Evolutionary conservation across 2,329 filamentous ascomycete genomes (phyloP).

Genomic region (Phyllosticta citrichinensis): DNA sequence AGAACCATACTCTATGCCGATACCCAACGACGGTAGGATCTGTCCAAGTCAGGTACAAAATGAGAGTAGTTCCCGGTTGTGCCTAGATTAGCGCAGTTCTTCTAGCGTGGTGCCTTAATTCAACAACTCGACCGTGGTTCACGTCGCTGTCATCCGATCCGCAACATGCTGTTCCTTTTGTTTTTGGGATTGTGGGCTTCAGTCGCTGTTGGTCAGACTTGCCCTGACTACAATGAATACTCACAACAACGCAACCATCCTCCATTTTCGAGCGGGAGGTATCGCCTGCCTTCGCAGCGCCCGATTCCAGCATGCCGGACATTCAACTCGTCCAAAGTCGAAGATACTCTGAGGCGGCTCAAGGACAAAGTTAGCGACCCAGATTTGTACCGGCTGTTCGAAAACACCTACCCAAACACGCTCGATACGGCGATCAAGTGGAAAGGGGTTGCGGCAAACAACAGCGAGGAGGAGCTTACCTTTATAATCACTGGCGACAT

Average conservation of each 20-base stretch:
- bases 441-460: slow-evolving; percentile 50
- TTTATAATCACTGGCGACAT: slow-evolving; percentile 51
- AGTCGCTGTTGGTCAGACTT: slow-evolving; percentile 16
- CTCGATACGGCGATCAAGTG: slow-evolving; percentile 63
- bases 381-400: slow-evolving; percentile 60
- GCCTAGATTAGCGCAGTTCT: not conserved
- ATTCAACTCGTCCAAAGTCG: slow-evolving; percentile 35
- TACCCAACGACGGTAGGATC: not conserved
- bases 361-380: slow-evolving; percentile 34
- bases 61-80: not conserved
- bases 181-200: not conserved
- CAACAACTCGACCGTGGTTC: not conserved
- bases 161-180: not conserved
- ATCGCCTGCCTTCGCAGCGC: slow-evolving; percentile 37
- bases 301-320: slow-evolving; percentile 36
- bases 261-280: slow-evolving; percentile 34
- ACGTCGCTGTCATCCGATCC: not conserved
- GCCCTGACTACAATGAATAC: slow-evolving; percentile 37
- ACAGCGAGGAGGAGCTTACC: slow-evolving; percentile 52
- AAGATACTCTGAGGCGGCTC: slow-evolving; percentile 28
- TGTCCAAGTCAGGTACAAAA: not conserved
- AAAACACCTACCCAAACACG: slow-evolving; percentile 66
- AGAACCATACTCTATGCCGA: not conserved
- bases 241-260: slow-evolving; percentile 27
- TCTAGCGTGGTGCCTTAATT: not conserved